phyloP scores from a whole-genome alignment of 441 rosid genomes.

The Gossypium schwendimanii region DNA sequence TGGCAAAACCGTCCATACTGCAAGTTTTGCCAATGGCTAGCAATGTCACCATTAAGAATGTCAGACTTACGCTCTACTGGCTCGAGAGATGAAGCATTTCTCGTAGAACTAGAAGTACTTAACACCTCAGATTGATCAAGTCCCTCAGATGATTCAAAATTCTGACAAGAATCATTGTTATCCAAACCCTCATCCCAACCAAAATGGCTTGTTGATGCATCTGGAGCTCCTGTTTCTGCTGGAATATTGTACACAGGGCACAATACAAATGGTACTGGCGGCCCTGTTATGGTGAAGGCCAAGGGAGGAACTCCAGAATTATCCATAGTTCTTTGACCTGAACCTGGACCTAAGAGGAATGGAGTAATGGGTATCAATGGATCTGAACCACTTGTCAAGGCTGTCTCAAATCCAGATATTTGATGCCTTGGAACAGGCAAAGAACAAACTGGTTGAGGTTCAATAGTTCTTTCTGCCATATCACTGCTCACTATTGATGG shows the following conservation, averaged over 20 bases:
- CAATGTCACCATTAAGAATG: conserved; percentile 80
- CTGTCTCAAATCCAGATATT: conserved; percentile 52
- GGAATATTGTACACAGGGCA: conserved; percentile 49
- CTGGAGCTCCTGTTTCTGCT: conserved; percentile 45
- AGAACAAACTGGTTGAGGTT: conserved; percentile 39
- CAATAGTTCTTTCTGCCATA: conserved; percentile 41
- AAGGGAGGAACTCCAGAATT: conserved; percentile 45
- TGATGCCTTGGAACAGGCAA: conserved; percentile 54
- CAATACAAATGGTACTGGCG: conserved; percentile 80
- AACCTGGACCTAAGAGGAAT: conserved; percentile 54
- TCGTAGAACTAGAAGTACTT: conserved; percentile 37
- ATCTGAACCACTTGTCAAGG: conserved; percentile 67
- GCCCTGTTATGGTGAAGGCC: conserved; percentile 72
- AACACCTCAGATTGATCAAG: conserved; percentile 50
- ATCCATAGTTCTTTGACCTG: conserved; percentile 55
- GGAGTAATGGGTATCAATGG: conserved; percentile 57
- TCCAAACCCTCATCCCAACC: conserved; percentile 51
- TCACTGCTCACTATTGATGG: conserved; percentile 33
- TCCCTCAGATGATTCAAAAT: conserved; percentile 46
- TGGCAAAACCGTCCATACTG: conserved; percentile 86
- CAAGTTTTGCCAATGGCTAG: conserved; percentile 86
- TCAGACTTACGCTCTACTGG: conserved; percentile 54
- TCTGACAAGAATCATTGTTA: conserved; percentile 48
- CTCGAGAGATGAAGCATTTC: conserved; percentile 35
- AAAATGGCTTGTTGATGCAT: conserved; percentile 50